Conservation (phyloP, 345 rosid genomes). For the Excoecaria agallocha region DNA sequence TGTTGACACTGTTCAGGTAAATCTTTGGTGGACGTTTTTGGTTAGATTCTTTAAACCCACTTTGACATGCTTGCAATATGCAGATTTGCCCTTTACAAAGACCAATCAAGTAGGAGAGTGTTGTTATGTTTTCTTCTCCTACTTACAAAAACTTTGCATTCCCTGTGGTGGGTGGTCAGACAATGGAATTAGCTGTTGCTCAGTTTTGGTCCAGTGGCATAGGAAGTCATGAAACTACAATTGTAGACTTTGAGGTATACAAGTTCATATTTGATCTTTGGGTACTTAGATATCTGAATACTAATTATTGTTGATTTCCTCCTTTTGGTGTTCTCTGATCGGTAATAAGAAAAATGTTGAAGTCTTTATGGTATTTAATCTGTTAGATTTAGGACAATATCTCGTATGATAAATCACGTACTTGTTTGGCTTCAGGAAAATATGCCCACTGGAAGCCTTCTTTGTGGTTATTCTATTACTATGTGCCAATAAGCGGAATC, state of each 20-base stretch:
- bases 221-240: slow-evolving; percentile 79
- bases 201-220: slow-evolving; percentile 99
- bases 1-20: slow-evolving; percentile 88
- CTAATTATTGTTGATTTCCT: background rate
- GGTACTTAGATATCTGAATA: background rate
- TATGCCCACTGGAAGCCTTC: background rate
- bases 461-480: background rate
- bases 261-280: background rate
- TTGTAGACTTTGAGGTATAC: slow-evolving; percentile 88
- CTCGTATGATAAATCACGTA: background rate
- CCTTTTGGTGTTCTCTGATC: background rate
- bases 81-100: slow-evolving; percentile 92
- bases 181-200: slow-evolving; percentile 90
- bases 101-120: slow-evolving; percentile 88
- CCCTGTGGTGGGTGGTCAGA: slow-evolving; percentile 81
- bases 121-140: slow-evolving; percentile 73
- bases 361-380: background rate
- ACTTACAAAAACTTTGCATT: slow-evolving; percentile 72
- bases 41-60: slow-evolving; percentile 11
- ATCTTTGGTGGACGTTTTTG: slow-evolving; percentile 12
- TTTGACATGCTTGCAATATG: slow-evolving; percentile 35
- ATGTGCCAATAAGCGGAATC: background rate
- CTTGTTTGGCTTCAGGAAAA: background rate
- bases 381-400: background rate
- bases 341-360: background rate